Conservation (phyloP, 495 filamentous ascomycete species). For the Hypoxylon rickii region DNA sequence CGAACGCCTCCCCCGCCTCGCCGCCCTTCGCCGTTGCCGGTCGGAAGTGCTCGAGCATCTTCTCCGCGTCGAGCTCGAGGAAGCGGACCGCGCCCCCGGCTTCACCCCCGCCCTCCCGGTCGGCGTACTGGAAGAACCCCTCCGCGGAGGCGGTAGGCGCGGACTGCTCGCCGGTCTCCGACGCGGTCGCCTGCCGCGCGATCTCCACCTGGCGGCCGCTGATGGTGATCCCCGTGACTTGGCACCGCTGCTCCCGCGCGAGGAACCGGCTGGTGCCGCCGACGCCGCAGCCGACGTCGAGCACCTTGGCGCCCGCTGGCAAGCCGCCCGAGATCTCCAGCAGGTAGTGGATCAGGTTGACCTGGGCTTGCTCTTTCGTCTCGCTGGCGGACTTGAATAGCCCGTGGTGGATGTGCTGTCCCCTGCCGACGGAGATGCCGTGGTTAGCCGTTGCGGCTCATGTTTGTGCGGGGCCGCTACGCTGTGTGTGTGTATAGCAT, state of each 20-base stretch:
- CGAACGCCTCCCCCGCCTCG: slow-evolving; percentile 42
- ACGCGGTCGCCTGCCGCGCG: slow-evolving; percentile 47
- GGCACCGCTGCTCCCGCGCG: slow-evolving; percentile 49
- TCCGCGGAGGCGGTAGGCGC: slow-evolving; percentile 7
- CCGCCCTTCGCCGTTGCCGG: neutral
- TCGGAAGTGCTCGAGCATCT: slow-evolving; percentile 56
- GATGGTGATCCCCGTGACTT: slow-evolving; percentile 62
- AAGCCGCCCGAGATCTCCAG: slow-evolving; percentile 49
- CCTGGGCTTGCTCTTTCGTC: slow-evolving; percentile 56
- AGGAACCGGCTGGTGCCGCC: slow-evolving; percentile 60
- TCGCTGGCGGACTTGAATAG: slow-evolving; percentile 50
- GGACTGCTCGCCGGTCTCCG: slow-evolving; percentile 29
- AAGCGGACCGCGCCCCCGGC: slow-evolving; percentile 50
- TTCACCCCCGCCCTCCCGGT: slow-evolving; percentile 33
- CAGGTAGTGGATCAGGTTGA: slow-evolving; percentile 56
- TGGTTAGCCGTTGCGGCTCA: neutral
- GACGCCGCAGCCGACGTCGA: slow-evolving; percentile 62
- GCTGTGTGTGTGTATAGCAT: neutral
- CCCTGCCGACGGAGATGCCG: slow-evolving; percentile 43
- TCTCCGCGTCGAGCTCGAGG: slow-evolving; percentile 63
- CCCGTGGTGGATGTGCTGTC: slow-evolving; percentile 65
- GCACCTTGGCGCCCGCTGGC: slow-evolving; percentile 40
- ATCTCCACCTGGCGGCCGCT: slow-evolving; percentile 59
- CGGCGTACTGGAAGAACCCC: slow-evolving; percentile 29
- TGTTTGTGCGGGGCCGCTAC: neutral